Base-by-base conservation (phyloP, 2,329 filamentous ascomycete species). In the Chaetomiaceae sp. region DNA sequence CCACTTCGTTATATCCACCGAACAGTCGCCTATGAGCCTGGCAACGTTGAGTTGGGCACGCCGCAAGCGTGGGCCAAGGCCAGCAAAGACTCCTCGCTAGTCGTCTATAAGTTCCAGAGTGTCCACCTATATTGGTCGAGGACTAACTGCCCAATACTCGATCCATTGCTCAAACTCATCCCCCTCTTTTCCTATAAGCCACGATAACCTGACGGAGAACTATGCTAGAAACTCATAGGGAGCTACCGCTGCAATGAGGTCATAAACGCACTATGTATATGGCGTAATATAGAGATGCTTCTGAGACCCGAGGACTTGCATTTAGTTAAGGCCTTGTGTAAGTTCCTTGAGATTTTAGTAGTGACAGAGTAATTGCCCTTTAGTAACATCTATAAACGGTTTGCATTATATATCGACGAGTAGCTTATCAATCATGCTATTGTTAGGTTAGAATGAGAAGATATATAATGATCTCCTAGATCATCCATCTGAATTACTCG, bases 151-250 rank as follows among this genome's bases (percentile, higher is more conserved):
- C 13, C 18, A 51, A 40, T 51, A 40, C 48, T 51, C 48, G 32
- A 51, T 23, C 48, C 21, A 50, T 23, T 51, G 40, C 48, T 51
- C 32, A 33, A 51, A 38, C n/a, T 51, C 20, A 51, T 51, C 30
- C 44, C 48, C 14, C 6, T 40, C 11, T 51, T 51, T 13, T 44
- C 48, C 40, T 29, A 44, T 44, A 10, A 51, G 48, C 48, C 25
- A 51, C 23, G 44, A 51, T 23, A 37, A 38, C 44, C 32, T 16
- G 41, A 51, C 44, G n/a, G 48, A 51, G 48, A 51, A 32, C 48
- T 51, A 11, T 51, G 44, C 48, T n/a, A 51, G 40, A 51, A 32
- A 40, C 44, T 51, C 13, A 18, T 51, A 20, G 40, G 44, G 40
- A 51, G 40, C 48, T 51, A 51, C 40, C 23, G 23, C 40, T 25